Percentiles rank a stretch among this genome's conserved stretches.
These are phyloP conservation scores for Verticillium tricorpus DNA, from an alignment of 2,329 filamentous ascomycete genomes.

Conservation along the genomic window DNA sequence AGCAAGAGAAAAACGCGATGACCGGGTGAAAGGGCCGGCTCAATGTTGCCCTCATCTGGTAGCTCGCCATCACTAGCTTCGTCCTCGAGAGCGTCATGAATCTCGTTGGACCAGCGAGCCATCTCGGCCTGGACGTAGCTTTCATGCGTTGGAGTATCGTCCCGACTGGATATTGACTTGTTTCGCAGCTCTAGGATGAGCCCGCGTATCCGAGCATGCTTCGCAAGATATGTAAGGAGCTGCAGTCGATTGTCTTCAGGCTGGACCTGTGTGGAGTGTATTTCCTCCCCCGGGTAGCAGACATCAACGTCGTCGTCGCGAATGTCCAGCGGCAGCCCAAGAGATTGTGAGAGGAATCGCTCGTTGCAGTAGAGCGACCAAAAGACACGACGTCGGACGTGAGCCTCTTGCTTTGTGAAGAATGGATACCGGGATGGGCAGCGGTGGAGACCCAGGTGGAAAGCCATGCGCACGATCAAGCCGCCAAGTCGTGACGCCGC, in stretches of 20 bases:
- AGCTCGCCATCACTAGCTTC: slow-evolving; percentile 17
- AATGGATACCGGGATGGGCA: slow-evolving; percentile 48
- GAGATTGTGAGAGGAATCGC: slow-evolving; percentile 49
- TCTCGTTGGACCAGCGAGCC: slow-evolving; percentile 48
- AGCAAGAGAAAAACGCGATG: slow-evolving; percentile 38
- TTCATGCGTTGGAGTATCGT: slow-evolving; percentile 35
- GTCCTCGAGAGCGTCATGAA: slow-evolving; percentile 42
- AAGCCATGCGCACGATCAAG: slow-evolving; percentile 48
- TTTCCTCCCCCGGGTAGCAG: slow-evolving; percentile 46
- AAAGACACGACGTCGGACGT: slow-evolving; percentile 47
- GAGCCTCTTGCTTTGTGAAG: slow-evolving; percentile 40
- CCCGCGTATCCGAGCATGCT: slow-evolving; percentile 43
- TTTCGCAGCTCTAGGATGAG: slow-evolving; percentile 48
- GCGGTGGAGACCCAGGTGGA: slow-evolving; percentile 54
- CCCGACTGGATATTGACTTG: slow-evolving; percentile 41
- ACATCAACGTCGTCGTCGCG: slow-evolving; percentile 55
- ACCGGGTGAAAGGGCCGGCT: slow-evolving; percentile 19
- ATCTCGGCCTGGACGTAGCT: slow-evolving; percentile 43
- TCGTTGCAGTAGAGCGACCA: slow-evolving; percentile 55
- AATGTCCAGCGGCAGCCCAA: slow-evolving; percentile 50
- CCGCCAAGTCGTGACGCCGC: slow-evolving; percentile 53
- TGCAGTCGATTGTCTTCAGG: slow-evolving; percentile 23
- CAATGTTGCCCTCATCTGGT: slow-evolving; percentile 6
- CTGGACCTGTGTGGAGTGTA: slow-evolving; percentile 24
- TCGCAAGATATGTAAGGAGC: slow-evolving; percentile 35